Percentiles rank a stretch among this genome's conserved stretches.
Conservation (phyloP, 2,329 filamentous ascomycete genomes). For the Colletotrichum liaoningense region DNA sequence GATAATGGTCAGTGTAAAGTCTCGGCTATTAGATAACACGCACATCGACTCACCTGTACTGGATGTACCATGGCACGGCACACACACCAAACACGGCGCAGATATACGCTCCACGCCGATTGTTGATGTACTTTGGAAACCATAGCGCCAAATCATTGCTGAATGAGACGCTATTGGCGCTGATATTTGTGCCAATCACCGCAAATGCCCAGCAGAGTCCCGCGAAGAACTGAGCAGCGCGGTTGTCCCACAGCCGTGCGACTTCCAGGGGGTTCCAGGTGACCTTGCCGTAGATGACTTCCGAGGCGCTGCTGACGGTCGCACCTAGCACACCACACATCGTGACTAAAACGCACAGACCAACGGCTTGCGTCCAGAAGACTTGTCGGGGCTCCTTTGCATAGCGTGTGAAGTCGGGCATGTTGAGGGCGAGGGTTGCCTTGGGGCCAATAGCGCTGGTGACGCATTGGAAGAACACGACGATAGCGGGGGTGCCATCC, state of each 20-base stretch:
- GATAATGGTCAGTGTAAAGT: constrained; percentile 41
- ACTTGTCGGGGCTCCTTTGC: constrained; percentile 35
- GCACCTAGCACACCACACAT: constrained; percentile 60
- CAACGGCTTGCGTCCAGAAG: constrained; percentile 37
- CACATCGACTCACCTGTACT: constrained; percentile 23
- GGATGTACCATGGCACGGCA: constrained; percentile 37
- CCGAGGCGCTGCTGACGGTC: constrained; percentile 51
- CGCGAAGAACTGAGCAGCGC: constrained; percentile 46
- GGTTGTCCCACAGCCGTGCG: constrained; percentile 40
- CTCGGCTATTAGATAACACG: neutral
- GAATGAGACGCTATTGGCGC: constrained; percentile 62
- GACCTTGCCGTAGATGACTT: constrained; percentile 39
- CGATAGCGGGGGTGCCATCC: constrained; percentile 36
- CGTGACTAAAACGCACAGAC: constrained; percentile 32
- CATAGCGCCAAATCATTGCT: constrained; percentile 65
- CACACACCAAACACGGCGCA: constrained; percentile 34
- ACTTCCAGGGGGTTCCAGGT: constrained; percentile 46
- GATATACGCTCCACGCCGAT: constrained; percentile 59
- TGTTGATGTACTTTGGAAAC: constrained; percentile 64
- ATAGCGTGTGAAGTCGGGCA: constrained; percentile 39
- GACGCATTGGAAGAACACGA: constrained; percentile 39
- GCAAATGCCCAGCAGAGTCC: constrained; percentile 50
- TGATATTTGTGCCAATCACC: constrained; percentile 63
- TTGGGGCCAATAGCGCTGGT: constrained; percentile 39
- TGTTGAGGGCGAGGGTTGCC: constrained; percentile 37